phyloP scores from a whole-genome alignment of 1,139 yeast genomes.

The Lodderomyces beijingensis region DNA sequence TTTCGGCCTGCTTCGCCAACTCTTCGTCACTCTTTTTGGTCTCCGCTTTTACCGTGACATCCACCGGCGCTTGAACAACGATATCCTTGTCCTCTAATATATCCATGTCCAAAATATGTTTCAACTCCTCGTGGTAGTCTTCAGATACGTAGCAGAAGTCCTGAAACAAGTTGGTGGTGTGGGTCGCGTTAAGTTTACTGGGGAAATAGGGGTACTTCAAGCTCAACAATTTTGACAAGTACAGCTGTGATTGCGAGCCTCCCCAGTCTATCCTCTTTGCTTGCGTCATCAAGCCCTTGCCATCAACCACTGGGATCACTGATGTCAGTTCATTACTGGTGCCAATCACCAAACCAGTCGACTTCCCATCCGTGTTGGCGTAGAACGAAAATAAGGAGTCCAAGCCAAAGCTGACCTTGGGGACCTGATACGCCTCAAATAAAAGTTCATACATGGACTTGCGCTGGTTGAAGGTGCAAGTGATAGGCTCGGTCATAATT shows the following conservation, averaged over 20 bases:
- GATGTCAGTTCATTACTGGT: slow-evolving; percentile 82
- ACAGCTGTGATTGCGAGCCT: slow-evolving; percentile 69
- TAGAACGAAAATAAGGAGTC: slow-evolving; percentile 77
- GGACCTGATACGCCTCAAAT: slow-evolving; percentile 76
- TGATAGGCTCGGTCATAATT: slow-evolving; percentile 75
- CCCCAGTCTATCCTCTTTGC: slow-evolving; percentile 91
- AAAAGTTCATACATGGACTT: slow-evolving; percentile 70
- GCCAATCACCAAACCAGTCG: slow-evolving; percentile 70
- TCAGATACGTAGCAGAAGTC: slow-evolving; percentile 76
- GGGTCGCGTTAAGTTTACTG: slow-evolving; percentile 57
- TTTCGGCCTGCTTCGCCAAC: slow-evolving; percentile 68
- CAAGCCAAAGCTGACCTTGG: slow-evolving; percentile 73
- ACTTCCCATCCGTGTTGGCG: slow-evolving; percentile 35
- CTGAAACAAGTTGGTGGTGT: slow-evolving; percentile 63
- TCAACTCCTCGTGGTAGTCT: slow-evolving; percentile 64
- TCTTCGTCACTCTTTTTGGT: slow-evolving; percentile 84
- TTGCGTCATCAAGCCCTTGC: slow-evolving; percentile 60
- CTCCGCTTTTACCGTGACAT: slow-evolving; percentile 44
- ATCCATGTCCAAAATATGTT: slow-evolving; percentile 54
- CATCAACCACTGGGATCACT: slow-evolving; percentile 72
- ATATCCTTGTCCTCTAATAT: slow-evolving; percentile 63
- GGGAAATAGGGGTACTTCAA: slow-evolving; percentile 94
- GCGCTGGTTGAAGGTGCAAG: slow-evolving; percentile 67
- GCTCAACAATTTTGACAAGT: slow-evolving; percentile 56
- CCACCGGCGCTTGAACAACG: slow-evolving; percentile 75